Percentiles rank a stretch among this genome's conserved stretches.
phyloP scores from a whole-genome alignment of 176 grass and related monocot species.

The Rhipidocladum racemiflorum region DNA sequence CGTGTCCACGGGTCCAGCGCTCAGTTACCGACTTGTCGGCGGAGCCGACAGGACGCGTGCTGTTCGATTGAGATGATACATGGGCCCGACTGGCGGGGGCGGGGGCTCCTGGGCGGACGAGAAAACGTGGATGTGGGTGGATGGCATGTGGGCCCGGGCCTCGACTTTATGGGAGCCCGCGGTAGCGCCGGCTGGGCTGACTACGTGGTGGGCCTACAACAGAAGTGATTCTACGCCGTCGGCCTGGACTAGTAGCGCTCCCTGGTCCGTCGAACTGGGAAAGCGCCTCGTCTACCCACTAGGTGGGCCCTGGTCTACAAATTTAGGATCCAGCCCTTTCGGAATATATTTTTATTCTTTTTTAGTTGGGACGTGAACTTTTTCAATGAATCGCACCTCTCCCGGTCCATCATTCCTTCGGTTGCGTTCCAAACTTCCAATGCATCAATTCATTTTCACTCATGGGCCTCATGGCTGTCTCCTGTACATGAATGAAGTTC shows the following conservation, averaged over 20 bases:
- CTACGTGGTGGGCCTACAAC: background rate
- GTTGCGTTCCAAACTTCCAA: background rate
- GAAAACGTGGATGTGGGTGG: background rate
- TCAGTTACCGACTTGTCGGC: background rate
- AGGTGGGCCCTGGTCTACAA: background rate
- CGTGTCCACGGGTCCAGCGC: background rate
- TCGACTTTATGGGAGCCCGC: slow-evolving; percentile 25
- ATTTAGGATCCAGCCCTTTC: background rate
- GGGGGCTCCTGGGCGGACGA: background rate
- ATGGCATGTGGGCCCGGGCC: background rate
- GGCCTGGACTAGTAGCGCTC: too few relatives aligned
- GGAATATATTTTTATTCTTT: background rate
- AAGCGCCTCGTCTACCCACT: background rate
- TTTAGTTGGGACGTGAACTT: background rate
- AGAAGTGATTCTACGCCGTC: background rate
- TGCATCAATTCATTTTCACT: background rate
- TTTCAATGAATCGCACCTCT: background rate
- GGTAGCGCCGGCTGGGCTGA: background rate
- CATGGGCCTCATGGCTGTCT: too few relatives aligned
- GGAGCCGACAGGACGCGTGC: slow-evolving; percentile 9
- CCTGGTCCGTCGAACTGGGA: too few relatives aligned
- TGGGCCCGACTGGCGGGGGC: background rate
- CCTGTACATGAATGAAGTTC: too few relatives aligned
- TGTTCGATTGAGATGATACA: fast-evolving
- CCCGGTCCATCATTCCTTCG: background rate